A percentile compares a stretch with the other conserved stretches of the same genome.
Conservation (phyloP, 192 early-diverging fungal species). For the Linnemannia elongata region DNA sequence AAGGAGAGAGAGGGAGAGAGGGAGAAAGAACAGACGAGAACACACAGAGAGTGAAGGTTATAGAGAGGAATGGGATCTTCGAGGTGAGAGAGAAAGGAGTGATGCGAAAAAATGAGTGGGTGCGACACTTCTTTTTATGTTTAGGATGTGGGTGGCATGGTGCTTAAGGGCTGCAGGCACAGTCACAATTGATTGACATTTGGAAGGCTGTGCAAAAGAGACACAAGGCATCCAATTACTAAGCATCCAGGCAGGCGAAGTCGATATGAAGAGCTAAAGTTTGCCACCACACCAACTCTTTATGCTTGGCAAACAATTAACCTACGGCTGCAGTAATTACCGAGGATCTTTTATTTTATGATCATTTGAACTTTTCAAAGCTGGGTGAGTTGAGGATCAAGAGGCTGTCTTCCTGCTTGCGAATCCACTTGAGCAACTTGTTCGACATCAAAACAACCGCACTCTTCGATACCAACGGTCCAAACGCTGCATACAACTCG, state of each 20-base stretch:
- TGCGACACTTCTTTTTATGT: background rate
- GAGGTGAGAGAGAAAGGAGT: background rate
- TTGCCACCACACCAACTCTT: background rate
- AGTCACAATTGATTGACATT: background rate
- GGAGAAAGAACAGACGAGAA: background rate
- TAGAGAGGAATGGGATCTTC: background rate
- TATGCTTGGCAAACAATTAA: background rate
- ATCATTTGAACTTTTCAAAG: conserved; percentile 67
- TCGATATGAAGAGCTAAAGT: background rate
- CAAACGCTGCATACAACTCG: conserved; percentile 80
- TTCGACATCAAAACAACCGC: conserved; percentile 76
- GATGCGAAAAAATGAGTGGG: background rate
- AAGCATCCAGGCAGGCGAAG: background rate
- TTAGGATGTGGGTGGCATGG: background rate
- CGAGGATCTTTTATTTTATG: background rate
- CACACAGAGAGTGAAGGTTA: background rate
- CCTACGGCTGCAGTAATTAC: background rate
- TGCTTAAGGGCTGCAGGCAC: conserved; percentile 16
- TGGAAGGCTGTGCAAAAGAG: background rate
- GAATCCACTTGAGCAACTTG: conserved; percentile 81
- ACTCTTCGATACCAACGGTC: conserved; percentile 71
- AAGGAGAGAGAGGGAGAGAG: background rate
- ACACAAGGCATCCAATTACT: background rate
- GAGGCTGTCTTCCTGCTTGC: conserved; percentile 79
- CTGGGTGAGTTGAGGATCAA: conserved; percentile 82